These are phyloP conservation scores for Penicillium crustosum DNA, from an alignment of 2,329 filamentous ascomycete genomes.

Conservation along the genomic window DNA sequence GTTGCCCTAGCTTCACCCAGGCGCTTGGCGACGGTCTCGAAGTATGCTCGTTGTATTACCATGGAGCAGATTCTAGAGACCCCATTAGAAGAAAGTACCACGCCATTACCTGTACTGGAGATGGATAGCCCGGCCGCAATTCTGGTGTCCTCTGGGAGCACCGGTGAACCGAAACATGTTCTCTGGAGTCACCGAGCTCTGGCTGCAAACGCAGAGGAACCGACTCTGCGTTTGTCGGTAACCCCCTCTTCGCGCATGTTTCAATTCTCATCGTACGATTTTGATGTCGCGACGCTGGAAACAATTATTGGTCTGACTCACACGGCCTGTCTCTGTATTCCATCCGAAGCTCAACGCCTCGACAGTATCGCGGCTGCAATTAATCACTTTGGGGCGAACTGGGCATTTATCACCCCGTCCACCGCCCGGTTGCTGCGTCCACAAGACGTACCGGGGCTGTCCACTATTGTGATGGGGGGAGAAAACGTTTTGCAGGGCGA, in stretches of 20 bases:
- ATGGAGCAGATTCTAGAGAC: not conserved
- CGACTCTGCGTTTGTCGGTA: not conserved
- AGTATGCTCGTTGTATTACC: not conserved
- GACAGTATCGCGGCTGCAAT: not conserved
- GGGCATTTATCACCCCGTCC: not conserved
- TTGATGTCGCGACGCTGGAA: not conserved
- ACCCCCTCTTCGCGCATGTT: not conserved
- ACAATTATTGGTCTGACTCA: not conserved
- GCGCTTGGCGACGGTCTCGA: not conserved
- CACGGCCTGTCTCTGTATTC: not conserved
- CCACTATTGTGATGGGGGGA: not conserved
- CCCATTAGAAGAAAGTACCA: not conserved
- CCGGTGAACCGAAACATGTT: not conserved
- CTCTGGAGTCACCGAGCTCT: not conserved
- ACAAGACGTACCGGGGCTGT: not conserved
- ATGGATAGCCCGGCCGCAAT: not conserved
- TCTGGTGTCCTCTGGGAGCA: not conserved
- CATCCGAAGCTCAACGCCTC: not conserved
- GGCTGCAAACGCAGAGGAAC: not conserved
- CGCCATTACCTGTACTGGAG: not conserved
- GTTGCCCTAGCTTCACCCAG: not conserved
- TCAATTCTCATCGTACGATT: conserved; percentile 1
- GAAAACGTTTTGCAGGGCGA: not conserved
- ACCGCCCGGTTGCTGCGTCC: not conserved
- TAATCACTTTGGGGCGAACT: not conserved